Base-by-base conservation (phyloP, 2,329 filamentous ascomycete species). In the Gyromitra esculenta region DNA sequence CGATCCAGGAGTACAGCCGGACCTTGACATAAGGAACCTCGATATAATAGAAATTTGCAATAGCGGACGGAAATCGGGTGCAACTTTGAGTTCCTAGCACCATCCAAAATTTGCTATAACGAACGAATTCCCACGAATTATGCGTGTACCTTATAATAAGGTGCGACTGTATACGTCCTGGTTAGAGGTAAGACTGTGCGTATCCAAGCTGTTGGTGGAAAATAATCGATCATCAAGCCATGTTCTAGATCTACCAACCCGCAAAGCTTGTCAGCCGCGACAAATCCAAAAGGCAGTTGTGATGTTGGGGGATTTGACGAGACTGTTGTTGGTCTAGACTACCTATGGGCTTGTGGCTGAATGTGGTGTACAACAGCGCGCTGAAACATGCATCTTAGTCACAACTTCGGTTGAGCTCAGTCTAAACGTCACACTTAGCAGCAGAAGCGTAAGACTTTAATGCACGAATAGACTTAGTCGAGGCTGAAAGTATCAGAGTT, bases 401-500 rank as follows among this genome's bases (percentile, higher is more conserved):
- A 48, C 21, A 64, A 64, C 25, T 41, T 35, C 11, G 43, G 57
- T 37, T 39, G 21, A 63, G 48, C 41, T 45, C 45, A 63, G 39
- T 48, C 60, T 63, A 48, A 48, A 64, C 60, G 43, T 37, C 60
- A 64, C 60, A 64, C 15, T 25, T 63, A 9, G 6, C 37, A 39
- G 25, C 21, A 48, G 31, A 60, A 7, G 57, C 48, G 9, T 63
- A 60, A 60, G 35, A 21, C 57, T 21, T 2, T 31, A 60, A 60
- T 15, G 18, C 6, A 43, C 35, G 25, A 31, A 31, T 31, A 31
- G 2, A 31, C 25, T 31, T 31, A 31, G 25, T 31, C 15, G 15
- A 4, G 18, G 7, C 41, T 60, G 18, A 21, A 31, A 21, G n/a
- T 11, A 9, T 18, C n/a, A 39, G 13, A 11, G 31, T n/a, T 6